These are phyloP conservation scores for Botrytis porri DNA, from an alignment of 2,329 filamentous ascomycete genomes.

Conservation along the genomic window DNA sequence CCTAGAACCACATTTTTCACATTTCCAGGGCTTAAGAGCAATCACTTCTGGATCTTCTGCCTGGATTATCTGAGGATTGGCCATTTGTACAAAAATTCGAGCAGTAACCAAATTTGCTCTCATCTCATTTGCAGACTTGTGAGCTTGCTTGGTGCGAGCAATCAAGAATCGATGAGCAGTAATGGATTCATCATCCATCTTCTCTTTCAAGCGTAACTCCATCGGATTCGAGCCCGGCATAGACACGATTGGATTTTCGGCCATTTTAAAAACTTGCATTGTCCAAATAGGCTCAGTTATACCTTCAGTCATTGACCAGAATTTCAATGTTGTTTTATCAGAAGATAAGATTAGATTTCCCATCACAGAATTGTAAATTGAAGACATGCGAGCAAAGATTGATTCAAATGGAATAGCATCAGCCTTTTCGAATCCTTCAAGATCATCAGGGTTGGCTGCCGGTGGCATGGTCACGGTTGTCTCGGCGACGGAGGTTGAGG, in stretches of 20 bases:
- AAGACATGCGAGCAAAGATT: conserved; percentile 26
- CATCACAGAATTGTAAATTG: conserved; percentile 25
- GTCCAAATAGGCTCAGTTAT: conserved; percentile 23
- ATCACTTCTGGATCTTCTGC: conserved; percentile 23
- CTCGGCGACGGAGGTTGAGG: background rate
- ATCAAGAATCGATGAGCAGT: conserved; percentile 32
- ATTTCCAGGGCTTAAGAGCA: conserved; percentile 34
- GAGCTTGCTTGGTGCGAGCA: conserved; percentile 19
- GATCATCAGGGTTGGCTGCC: background rate
- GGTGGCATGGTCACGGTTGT: background rate
- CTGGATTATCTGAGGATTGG: conserved; percentile 14
- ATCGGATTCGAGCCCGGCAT: conserved; percentile 35
- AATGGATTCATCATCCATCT: conserved; percentile 19
- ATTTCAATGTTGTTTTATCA: conserved; percentile 30
- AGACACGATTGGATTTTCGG: conserved; percentile 32
- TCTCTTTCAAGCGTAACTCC: conserved; percentile 32
- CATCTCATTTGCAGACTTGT: conserved; percentile 31
- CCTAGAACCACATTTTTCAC: conserved; percentile 32
- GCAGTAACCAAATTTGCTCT: conserved; percentile 34
- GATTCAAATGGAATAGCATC: conserved; percentile 24
- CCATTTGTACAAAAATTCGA: conserved; percentile 24
- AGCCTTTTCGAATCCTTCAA: conserved; percentile 19
- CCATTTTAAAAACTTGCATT: conserved; percentile 27
- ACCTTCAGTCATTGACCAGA: conserved; percentile 24
- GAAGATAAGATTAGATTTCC: conserved; percentile 34